A percentile compares a stretch with the other conserved stretches of the same genome.
These are phyloP conservation scores for Schizochytrium sp. DNA, from an alignment of 108 stramenopile genomes.

Conservation along the genomic window DNA sequence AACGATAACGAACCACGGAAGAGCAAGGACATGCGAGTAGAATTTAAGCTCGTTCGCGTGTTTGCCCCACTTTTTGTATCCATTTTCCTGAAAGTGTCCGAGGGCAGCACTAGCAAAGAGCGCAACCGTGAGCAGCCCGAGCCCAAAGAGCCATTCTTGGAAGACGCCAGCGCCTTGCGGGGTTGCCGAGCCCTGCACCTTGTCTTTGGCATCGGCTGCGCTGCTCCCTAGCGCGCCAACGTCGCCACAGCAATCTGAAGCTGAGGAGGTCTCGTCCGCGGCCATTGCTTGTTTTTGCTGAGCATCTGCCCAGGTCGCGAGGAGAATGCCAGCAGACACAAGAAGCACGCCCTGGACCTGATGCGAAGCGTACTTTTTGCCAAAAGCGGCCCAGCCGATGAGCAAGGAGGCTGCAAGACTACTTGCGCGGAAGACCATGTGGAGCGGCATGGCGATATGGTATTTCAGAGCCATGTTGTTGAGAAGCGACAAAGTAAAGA, in stretches of 20 bases:
- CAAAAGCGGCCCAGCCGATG: neutral
- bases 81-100: neutral
- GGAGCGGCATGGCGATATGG: constrained; percentile 14
- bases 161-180: neutral
- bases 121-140: neutral
- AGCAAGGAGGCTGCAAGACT: neutral
- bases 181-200: no score
- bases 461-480: constrained; percentile 20
- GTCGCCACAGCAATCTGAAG: no score
- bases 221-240: no score
- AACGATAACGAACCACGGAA: neutral
- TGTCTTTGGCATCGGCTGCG: no score
- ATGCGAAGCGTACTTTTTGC: neutral
- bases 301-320: neutral
- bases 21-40: constrained; percentile 12
- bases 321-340: neutral
- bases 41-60: neutral
- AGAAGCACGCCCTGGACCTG: neutral
- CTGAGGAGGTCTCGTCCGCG: neutral
- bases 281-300: neutral
- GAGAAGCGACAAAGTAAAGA: neutral
- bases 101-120: neutral
- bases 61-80: neutral
- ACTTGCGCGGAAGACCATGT: constrained; percentile 21
- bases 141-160: constrained; percentile 10